A percentile compares a stretch with the other conserved stretches of the same genome.
These are phyloP conservation scores for Coniochaeta sp. DNA, from an alignment of 2,329 filamentous ascomycete genomes.

Conservation along the genomic window DNA sequence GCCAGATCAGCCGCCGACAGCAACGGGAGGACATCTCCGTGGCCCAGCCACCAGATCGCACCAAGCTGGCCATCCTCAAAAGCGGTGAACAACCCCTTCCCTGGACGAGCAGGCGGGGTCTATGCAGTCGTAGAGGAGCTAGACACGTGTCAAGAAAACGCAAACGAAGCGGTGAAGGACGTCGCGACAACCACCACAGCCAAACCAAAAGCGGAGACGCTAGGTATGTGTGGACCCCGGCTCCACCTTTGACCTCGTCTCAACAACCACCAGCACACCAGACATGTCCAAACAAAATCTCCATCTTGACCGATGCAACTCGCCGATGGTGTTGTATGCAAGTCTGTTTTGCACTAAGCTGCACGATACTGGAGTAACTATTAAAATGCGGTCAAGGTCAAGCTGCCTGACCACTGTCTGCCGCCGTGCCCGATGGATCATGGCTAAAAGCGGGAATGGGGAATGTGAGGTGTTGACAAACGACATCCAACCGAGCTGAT, in stretches of 20 bases:
- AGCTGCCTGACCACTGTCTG: not conserved
- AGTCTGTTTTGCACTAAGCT: conserved; percentile 1
- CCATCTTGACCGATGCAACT: not conserved
- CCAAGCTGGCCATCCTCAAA: not conserved
- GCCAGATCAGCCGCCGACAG: too few relatives aligned
- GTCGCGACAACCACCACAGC: not conserved
- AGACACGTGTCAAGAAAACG: not conserved
- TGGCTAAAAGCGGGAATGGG: not conserved
- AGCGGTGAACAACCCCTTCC: not conserved
- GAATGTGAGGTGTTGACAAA: not conserved
- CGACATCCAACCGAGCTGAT: not conserved
- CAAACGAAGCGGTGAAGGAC: conserved; percentile 1
- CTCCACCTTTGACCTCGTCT: not conserved
- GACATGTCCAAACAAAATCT: not conserved
- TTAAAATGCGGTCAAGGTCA: conserved; percentile 1
- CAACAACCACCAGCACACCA: not conserved
- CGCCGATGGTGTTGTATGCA: not conserved
- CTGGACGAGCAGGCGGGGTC: not conserved
- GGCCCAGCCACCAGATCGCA: not conserved
- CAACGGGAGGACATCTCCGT: not conserved
- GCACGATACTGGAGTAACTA: not conserved
- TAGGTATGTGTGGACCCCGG: not conserved
- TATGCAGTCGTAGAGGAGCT: not conserved
- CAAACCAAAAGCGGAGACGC: not conserved
- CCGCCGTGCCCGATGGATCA: not conserved